Evolutionary conservation across 345 rosid species (phyloP).

Genomic region (Aquilaria malaccensis): DNA sequence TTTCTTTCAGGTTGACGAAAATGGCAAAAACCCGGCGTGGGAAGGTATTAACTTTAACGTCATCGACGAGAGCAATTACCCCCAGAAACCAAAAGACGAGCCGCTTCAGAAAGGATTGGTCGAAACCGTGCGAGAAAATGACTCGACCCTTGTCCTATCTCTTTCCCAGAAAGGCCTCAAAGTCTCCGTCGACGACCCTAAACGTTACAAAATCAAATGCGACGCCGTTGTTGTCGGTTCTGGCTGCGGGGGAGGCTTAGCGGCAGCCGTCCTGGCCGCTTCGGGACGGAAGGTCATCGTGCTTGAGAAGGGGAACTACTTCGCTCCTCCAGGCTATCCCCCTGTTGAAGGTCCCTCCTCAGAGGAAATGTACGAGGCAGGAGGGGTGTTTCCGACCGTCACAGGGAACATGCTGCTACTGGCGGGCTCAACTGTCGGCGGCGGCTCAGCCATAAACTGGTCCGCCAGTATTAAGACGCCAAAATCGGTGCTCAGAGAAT

Average conservation of each 20-base stretch:
- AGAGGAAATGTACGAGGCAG: constrained; percentile 47
- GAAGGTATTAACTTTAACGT: constrained; percentile 48
- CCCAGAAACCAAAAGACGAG: constrained; percentile 19
- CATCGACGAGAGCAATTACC: constrained; percentile 13
- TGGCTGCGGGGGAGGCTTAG: constrained; percentile 87
- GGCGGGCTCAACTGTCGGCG: constrained; percentile 75
- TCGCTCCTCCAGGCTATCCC: constrained; percentile 34
- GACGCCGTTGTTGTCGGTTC: constrained; percentile 74
- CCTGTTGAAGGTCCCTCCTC: constrained; percentile 49
- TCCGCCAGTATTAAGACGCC: constrained; percentile 75
- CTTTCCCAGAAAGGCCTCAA: constrained; percentile 49
- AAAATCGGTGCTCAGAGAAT: constrained; percentile 43
- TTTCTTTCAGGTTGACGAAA: constrained; percentile 38
- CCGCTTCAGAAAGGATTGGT: constrained; percentile 63
- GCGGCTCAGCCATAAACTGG: constrained; percentile 83
- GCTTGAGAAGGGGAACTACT: constrained; percentile 75
- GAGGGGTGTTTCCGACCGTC: constrained; percentile 39
- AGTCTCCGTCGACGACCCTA: constrained; percentile 16
- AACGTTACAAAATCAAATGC: constrained; percentile 41
- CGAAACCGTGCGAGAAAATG: constrained; percentile 39
- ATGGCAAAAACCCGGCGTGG: constrained; percentile 63
- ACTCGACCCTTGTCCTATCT: constrained; percentile 30
- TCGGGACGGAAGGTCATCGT: constrained; percentile 61
- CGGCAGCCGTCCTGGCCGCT: constrained; percentile 59
- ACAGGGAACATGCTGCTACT: constrained; percentile 31